Conservation (phyloP, 441 rosid species). For the Erodium moschatum region DNA sequence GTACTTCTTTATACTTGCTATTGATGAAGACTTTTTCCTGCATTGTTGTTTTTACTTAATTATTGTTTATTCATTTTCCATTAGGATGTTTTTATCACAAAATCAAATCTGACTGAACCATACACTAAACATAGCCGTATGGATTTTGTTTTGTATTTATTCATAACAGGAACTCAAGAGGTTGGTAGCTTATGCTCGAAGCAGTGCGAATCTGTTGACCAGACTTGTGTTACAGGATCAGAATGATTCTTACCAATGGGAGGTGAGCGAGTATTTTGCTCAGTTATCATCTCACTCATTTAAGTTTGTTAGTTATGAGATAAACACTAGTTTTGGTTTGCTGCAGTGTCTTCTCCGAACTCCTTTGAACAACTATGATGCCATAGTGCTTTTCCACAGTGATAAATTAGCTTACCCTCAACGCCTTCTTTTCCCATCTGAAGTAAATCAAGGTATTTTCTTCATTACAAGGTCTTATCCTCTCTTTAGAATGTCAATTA, state of each 20-base stretch:
- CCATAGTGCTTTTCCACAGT: constrained; percentile 75
- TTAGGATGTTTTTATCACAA: not conserved
- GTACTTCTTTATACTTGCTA: constrained; percentile 23
- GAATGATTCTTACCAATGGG: constrained; percentile 60
- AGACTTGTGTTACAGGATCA: constrained; percentile 53
- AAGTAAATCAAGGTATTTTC: constrained; percentile 52
- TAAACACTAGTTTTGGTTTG: constrained; percentile 6
- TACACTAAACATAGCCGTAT: not conserved
- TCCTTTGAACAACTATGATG: constrained; percentile 79
- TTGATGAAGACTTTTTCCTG: not conserved
- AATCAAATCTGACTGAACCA: not conserved
- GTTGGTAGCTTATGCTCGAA: constrained; percentile 80
- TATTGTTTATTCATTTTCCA: not conserved
- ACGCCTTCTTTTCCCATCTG: constrained; percentile 69
- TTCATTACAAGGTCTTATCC: not conserved
- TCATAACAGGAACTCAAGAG: constrained; percentile 64
- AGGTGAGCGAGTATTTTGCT: constrained; percentile 40
- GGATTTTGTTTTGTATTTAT: not conserved
- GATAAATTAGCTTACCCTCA: constrained; percentile 63
- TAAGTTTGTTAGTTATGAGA: not conserved
- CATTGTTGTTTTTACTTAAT: not conserved
- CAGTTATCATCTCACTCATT: constrained; percentile 2
- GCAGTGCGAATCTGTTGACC: constrained; percentile 68
- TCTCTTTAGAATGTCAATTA: too few species aligned
- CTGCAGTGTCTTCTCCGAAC: constrained; percentile 81